Percentiles rank a stretch among this genome's conserved stretches.
Evolutionary conservation across 2,329 filamentous ascomycete species (phyloP).

Genomic region (Microcyclosporella mali): DNA sequence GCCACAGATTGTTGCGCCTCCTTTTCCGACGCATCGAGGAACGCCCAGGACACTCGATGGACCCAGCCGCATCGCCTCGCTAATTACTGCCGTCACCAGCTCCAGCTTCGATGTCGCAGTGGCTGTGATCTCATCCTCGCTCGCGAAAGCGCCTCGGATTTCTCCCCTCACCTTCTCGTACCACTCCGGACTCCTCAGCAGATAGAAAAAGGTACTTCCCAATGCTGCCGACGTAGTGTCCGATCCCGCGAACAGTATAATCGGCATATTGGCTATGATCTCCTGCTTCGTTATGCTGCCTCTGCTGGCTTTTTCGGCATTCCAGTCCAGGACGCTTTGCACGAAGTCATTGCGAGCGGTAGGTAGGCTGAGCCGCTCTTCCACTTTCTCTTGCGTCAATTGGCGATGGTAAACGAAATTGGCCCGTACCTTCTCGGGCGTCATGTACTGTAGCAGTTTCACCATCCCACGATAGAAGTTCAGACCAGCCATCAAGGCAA

Average conservation of each 20-base stretch:
- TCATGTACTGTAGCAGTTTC: not conserved
- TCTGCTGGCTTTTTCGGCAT: not conserved
- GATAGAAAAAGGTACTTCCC: constrained; percentile 3
- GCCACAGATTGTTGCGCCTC: constrained; percentile 4
- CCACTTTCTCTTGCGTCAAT: constrained; percentile 2
- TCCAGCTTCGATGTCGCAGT: not conserved
- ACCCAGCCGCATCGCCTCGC: constrained; percentile 2
- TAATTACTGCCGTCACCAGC: constrained; percentile 3
- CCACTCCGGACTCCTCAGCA: constrained; percentile 1
- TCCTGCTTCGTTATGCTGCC: not conserved
- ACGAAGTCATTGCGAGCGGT: constrained; percentile 4
- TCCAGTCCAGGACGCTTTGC: constrained; percentile 3
- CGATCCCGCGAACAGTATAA: constrained; percentile 5
- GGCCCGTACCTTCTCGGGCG: constrained; percentile 1
- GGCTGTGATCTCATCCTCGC: not conserved
- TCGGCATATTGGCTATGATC: constrained; percentile 4
- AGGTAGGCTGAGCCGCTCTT: not conserved
- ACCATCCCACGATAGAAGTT: constrained; percentile 1
- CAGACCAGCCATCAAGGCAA: constrained; percentile 3
- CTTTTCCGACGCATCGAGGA: constrained; percentile 1
- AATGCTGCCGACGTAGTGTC: constrained; percentile 4
- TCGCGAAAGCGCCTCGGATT: not conserved
- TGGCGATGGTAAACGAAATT: constrained; percentile 2
- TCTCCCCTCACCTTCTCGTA: not conserved
- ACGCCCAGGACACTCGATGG: constrained; percentile 2